A percentile compares a stretch with the other conserved stretches of the same genome.
Conservation (phyloP, 805 yeast species). For the Saccharomyces mikatae region DNA sequence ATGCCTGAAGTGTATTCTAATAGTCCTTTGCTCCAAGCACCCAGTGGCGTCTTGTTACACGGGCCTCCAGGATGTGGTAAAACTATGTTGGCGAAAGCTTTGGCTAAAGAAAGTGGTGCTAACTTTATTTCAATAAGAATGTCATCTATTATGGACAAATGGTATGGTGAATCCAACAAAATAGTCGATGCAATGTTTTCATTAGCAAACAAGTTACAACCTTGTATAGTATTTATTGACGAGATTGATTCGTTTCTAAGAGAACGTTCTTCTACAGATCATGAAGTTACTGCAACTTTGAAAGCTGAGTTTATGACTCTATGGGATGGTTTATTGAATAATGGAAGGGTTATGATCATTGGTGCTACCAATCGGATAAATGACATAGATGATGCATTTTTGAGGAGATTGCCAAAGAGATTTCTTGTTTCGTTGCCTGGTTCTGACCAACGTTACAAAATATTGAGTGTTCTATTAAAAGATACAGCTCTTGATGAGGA, state of each 20-base stretch:
- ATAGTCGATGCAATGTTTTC: constrained; percentile 89
- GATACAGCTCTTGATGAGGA: constrained; percentile 51
- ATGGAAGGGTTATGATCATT: constrained; percentile 75
- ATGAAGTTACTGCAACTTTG: constrained; percentile 88
- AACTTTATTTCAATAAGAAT: constrained; percentile 83
- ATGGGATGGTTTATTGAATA: constrained; percentile 85
- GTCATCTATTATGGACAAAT: constrained; percentile 92
- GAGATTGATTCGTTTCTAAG: constrained; percentile 92
- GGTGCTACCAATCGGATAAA: constrained; percentile 93
- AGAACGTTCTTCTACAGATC: constrained; percentile 76
- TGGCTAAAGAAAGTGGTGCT: constrained; percentile 87
- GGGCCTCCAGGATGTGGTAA: constrained; percentile 99
- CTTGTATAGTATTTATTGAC: constrained; percentile 91
- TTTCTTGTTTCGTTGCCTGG: constrained; percentile 74
- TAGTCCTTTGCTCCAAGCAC: constrained; percentile 75
- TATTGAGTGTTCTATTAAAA: constrained; percentile 57
- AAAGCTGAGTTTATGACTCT: constrained; percentile 96
- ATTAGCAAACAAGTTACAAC: constrained; percentile 80
- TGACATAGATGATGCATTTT: constrained; percentile 87
- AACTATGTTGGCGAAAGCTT: constrained; percentile 93
- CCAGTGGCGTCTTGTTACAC: constrained; percentile 84
- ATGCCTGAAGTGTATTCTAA: constrained; percentile 65
- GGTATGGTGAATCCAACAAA: constrained; percentile 96
- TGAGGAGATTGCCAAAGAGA: constrained; percentile 87
- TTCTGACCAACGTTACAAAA: constrained; percentile 56